Evolutionary conservation across 2,329 filamentous ascomycete genomes (phyloP).

Genomic region (Xylaria sp.): DNA sequence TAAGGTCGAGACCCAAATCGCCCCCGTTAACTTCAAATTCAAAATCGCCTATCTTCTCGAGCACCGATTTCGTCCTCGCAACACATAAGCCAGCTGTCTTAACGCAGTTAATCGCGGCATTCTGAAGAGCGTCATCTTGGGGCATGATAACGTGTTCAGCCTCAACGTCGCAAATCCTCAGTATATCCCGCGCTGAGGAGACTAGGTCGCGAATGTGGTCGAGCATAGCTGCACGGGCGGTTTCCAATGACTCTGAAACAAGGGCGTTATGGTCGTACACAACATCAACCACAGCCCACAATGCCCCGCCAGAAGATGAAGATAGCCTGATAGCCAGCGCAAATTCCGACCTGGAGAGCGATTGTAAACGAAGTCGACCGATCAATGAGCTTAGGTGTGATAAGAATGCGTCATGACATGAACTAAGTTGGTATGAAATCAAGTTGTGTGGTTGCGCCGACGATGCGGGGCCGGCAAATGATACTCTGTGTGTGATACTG

Average conservation of each 20-base stretch:
- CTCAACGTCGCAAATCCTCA: conserved; percentile 70
- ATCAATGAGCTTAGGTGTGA: conserved; percentile 93
- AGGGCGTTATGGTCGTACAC: conserved; percentile 79
- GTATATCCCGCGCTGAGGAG: conserved; percentile 78
- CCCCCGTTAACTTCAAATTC: conserved; percentile 75
- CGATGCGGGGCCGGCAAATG: conserved; percentile 71
- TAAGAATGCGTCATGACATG: conserved; percentile 84
- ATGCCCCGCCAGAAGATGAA: conserved; percentile 77
- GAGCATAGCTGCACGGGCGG: conserved; percentile 77
- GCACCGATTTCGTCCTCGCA: conserved; percentile 80
- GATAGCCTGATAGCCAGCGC: conserved; percentile 83
- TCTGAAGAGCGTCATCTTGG: conserved; percentile 77
- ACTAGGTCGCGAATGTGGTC: conserved; percentile 81
- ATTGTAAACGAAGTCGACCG: conserved; percentile 85
- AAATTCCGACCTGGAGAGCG: conserved; percentile 85
- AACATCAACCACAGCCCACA: conserved; percentile 80
- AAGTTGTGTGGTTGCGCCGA: conserved; percentile 70
- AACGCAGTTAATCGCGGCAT: conserved; percentile 85
- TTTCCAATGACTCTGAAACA: conserved; percentile 68
- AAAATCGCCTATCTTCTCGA: conserved; percentile 90
- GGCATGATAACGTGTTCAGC: conserved; percentile 81
- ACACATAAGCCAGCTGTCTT: conserved; percentile 91
- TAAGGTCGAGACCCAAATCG: conserved; percentile 61
- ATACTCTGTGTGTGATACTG: conserved; percentile 74
- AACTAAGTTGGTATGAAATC: conserved; percentile 80